Percentiles rank a stretch among this genome's conserved stretches.
Evolutionary conservation across 345 rosid species (phyloP).

Genomic region (Durio zibethinus): DNA sequence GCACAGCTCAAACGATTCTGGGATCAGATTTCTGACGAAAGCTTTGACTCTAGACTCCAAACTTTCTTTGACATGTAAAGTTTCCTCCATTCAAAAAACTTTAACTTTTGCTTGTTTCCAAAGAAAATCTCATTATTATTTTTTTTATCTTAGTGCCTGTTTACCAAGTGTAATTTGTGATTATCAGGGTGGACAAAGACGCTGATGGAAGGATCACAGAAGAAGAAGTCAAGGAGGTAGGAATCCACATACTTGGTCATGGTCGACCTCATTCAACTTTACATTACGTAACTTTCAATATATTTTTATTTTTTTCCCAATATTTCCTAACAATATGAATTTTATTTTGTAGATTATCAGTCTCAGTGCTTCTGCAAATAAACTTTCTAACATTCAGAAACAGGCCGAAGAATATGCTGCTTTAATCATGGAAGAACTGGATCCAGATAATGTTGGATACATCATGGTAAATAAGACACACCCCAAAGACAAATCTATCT

Average conservation of each 20-base stretch:
- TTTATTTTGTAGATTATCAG: conserved; percentile 54
- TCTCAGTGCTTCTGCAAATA: conserved; percentile 90
- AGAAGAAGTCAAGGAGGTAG: conserved; percentile 80
- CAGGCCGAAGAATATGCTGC: conserved; percentile 86
- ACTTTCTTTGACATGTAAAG: conserved; percentile 83
- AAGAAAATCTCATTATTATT: not conserved
- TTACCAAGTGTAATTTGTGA: conserved; percentile 3
- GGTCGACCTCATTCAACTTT: not conserved
- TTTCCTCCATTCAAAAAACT: not conserved
- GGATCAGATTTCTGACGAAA: conserved; percentile 80
- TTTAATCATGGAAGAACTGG: conserved; percentile 82
- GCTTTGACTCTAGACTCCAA: conserved; percentile 88
- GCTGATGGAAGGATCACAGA: conserved; percentile 83
- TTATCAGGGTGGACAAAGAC: conserved; percentile 70
- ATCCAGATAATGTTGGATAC: conserved; percentile 73
- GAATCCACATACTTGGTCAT: conserved; percentile 8
- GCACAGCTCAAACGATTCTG: conserved; percentile 63
- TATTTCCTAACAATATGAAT: not conserved
- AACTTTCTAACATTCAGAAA: conserved; percentile 73
- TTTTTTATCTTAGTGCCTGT: not conserved
- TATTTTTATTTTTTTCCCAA: not conserved
- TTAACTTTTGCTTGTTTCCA: not conserved
- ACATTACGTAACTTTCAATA: not conserved
- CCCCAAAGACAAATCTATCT: not conserved
- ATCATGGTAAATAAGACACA: conserved; percentile 51